Conservation (phyloP, 805 yeast genomes). For the Ogataea ganodermae region DNA sequence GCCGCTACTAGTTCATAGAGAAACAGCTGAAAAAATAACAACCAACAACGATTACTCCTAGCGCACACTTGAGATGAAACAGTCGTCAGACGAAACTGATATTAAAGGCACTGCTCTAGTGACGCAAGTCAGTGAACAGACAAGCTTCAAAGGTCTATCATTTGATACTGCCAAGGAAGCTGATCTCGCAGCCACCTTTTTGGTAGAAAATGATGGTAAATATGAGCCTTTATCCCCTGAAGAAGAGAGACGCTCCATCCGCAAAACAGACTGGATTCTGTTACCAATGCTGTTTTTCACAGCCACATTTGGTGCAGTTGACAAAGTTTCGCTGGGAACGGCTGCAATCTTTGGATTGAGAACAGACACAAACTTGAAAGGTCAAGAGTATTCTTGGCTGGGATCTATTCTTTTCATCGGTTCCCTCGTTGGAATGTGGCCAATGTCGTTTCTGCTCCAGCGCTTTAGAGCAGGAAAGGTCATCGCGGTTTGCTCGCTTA, state of each 20-base stretch:
- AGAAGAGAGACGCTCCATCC: conserved; percentile 20
- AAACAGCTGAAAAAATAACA: neutral
- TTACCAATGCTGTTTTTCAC: conserved; percentile 25
- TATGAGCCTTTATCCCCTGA: conserved; percentile 24
- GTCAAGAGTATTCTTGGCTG: conserved; percentile 47
- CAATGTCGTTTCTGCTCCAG: conserved; percentile 45
- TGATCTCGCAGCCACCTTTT: conserved; percentile 9
- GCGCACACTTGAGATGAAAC: neutral
- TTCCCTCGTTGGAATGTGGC: conserved; percentile 43
- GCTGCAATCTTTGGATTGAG: conserved; percentile 48
- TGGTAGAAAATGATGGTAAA: conserved; percentile 15
- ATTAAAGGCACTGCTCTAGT: neutral
- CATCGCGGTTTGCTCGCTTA: conserved; percentile 36
- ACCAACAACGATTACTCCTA: neutral
- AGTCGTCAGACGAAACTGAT: neutral
- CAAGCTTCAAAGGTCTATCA: neutral
- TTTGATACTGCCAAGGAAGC: conserved; percentile 3
- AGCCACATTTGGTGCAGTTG: conserved; percentile 26
- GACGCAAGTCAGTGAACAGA: neutral
- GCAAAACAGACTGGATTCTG: conserved; percentile 24
- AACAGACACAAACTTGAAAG: conserved; percentile 47
- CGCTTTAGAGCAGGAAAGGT: conserved; percentile 42
- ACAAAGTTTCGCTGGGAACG: conserved; percentile 23
- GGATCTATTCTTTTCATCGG: conserved; percentile 57
- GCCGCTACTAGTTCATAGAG: no score